Percentiles rank a stretch among this genome's conserved stretches.
Evolutionary conservation across 495 filamentous ascomycete species (phyloP).

Genomic region (Daldinia childiae): DNA sequence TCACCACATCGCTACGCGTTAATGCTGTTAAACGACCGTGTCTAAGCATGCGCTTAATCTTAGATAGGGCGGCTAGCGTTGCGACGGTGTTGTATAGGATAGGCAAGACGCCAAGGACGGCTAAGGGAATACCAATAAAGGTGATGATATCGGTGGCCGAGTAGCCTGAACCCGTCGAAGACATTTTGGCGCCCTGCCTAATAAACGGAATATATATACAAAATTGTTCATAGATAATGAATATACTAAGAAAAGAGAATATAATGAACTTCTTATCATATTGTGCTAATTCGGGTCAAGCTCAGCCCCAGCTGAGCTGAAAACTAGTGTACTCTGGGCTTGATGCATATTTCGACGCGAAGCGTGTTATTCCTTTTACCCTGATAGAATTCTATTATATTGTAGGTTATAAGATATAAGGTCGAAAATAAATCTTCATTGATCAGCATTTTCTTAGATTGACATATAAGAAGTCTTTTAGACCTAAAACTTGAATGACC

Average conservation of each 20-base stretch:
- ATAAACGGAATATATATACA: not conserved
- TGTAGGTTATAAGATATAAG: not conserved
- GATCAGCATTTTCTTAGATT: not conserved
- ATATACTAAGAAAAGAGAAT: not conserved
- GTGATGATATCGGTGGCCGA: conserved; percentile 57
- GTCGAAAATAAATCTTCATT: not conserved
- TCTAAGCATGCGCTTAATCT: conserved; percentile 65
- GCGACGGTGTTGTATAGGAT: conserved; percentile 69
- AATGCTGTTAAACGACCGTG: conserved; percentile 63
- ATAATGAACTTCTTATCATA: not conserved
- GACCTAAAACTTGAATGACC: too few relatives aligned
- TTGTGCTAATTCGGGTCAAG: not conserved
- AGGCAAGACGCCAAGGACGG: conserved; percentile 72
- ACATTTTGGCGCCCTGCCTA: conserved; percentile 10
- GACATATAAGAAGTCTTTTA: not conserved
- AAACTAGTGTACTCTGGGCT: conserved; percentile 6
- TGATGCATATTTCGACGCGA: conserved; percentile 19
- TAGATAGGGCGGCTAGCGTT: conserved; percentile 63
- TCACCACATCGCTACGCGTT: conserved; percentile 69
- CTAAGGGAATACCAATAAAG: conserved; percentile 70
- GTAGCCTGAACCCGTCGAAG: conserved; percentile 35
- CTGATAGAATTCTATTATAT: not conserved
- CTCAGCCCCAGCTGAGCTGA: conserved; percentile 34
- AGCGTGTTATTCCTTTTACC: not conserved
- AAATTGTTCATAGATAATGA: not conserved